Conservation (phyloP, 371 early-diverging fungal genomes). For the Mucor velutinosus region DNA sequence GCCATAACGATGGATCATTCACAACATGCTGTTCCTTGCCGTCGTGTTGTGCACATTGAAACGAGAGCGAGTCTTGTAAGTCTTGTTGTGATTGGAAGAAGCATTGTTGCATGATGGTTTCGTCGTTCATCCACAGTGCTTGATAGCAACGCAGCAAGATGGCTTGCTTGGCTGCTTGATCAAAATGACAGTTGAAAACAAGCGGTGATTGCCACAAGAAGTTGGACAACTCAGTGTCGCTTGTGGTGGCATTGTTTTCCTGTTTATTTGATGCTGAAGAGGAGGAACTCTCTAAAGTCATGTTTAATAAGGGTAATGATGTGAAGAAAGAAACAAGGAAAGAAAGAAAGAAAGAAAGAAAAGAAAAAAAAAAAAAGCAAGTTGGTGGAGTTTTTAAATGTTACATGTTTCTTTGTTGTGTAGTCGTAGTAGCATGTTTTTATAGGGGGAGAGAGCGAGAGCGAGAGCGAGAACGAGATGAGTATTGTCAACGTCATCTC, state of each 20-base stretch:
- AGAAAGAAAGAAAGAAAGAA: neutral
- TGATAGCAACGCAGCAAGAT: slow-evolving; percentile 55
- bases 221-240: slow-evolving; percentile 24
- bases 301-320: neutral
- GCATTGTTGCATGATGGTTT: slow-evolving; percentile 44
- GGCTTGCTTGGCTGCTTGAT: slow-evolving; percentile 49
- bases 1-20: slow-evolving; percentile 36
- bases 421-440: neutral
- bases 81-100: slow-evolving; percentile 49
- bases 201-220: slow-evolving; percentile 49
- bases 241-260: neutral
- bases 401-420: neutral
- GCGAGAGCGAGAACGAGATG: neutral
- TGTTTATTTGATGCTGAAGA: neutral
- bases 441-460: neutral
- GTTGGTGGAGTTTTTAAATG: neutral
- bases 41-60: slow-evolving; percentile 29
- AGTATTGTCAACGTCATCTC: neutral
- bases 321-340: too few relatives aligned
- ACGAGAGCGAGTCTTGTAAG: slow-evolving; percentile 40
- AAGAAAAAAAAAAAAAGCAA: neutral
- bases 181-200: slow-evolving; percentile 48
- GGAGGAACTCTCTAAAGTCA: slow-evolving; percentile 15
- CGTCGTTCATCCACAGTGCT: slow-evolving; percentile 54
- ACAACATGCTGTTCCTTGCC: slow-evolving; percentile 23